A percentile compares a stretch with the other conserved stretches of the same genome.
Conservation (phyloP, 495 filamentous ascomycete genomes). For the Aspergillus cristatus region DNA sequence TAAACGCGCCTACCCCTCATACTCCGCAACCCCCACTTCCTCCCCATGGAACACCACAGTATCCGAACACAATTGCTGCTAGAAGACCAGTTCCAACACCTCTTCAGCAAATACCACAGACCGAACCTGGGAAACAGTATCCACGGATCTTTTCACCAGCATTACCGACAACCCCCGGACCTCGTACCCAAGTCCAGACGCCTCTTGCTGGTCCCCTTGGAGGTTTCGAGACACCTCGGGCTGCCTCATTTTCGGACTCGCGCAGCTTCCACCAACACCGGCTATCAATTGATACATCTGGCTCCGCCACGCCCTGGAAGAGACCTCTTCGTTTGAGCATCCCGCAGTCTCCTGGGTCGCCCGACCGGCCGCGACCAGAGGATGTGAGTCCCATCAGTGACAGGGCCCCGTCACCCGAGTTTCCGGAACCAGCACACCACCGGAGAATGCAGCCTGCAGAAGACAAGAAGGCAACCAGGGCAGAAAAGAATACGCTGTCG, state of each 20-base stretch:
- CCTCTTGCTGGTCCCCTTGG: constrained; percentile 16
- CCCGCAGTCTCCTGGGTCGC: constrained; percentile 34
- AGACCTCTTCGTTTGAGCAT: constrained; percentile 28
- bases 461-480: constrained; percentile 17
- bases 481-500: constrained; percentile 18
- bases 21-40: constrained; percentile 26
- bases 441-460: constrained; percentile 16
- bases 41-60: constrained; percentile 13
- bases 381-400: constrained; percentile 49
- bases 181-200: constrained; percentile 11
- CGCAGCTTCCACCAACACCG: constrained; percentile 22
- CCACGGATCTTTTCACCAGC: constrained; percentile 11
- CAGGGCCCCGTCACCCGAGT: constrained; percentile 32
- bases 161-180: constrained; percentile 23
- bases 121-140: constrained; percentile 5
- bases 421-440: constrained; percentile 17
- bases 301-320: constrained; percentile 44
- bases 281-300: constrained; percentile 35
- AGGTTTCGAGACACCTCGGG: constrained; percentile 22
- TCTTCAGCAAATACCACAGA: constrained; percentile 6
- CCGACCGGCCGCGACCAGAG: constrained; percentile 36
- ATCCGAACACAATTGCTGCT: constrained; percentile 7
- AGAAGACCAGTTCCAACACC: constrained; percentile 11
- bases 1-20: constrained; percentile 28
- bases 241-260: constrained; percentile 17